Evolutionary conservation across 345 rosid genomes (phyloP), one percentile per base, ranked within the genome.

Genomic region (Heritiera littoralis): DNA sequence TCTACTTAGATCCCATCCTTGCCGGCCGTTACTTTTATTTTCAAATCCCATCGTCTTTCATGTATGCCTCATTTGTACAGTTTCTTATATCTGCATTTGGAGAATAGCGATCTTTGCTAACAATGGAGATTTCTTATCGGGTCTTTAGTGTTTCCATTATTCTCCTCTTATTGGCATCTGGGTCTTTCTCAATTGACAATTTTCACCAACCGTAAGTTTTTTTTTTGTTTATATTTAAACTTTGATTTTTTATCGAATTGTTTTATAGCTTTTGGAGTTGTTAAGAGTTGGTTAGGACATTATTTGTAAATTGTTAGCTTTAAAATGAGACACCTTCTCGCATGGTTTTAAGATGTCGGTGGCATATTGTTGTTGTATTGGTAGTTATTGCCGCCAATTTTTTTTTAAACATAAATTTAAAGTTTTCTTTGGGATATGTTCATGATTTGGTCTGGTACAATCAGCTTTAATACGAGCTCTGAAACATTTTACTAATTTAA

Each of bases 201-300:
- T 85, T 90, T 81, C 92, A 84, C 81, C 95, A 87, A 75, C 91
- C 99, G 98, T 94, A 87, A 90, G 97, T 90, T 58, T 64, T 41
- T 75, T 48, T 23, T 61, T 14, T 12, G 12, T 72, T 77, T 13
- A 10, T 14, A 23, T 68, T 32, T 52, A 15, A 52, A 20, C 49
- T 76, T 46, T 78, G 66, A 54, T 32, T 77, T 46, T 56, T 83
- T 59, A 41, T 61, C 56, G 80, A 68, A 81, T 83, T 74, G 75
- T 10, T 63, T 80, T 72, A 58, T 65, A 20, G 66, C 38, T 79
- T 41, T 8, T 46, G 35, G 20, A 48, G 66, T 52, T n/a, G 51
- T 68, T 13, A n/a, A 20, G 43, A 61, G 6, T 80, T 46, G 58
- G 35, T 14, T n/a, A 60, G 7, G 5, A 6, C 13, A 60, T 61